Evolutionary conservation across 768 basidiomycete genomes (phyloP), one percentile per base, ranked within the genome.

Genomic region (Russula foetens): DNA sequence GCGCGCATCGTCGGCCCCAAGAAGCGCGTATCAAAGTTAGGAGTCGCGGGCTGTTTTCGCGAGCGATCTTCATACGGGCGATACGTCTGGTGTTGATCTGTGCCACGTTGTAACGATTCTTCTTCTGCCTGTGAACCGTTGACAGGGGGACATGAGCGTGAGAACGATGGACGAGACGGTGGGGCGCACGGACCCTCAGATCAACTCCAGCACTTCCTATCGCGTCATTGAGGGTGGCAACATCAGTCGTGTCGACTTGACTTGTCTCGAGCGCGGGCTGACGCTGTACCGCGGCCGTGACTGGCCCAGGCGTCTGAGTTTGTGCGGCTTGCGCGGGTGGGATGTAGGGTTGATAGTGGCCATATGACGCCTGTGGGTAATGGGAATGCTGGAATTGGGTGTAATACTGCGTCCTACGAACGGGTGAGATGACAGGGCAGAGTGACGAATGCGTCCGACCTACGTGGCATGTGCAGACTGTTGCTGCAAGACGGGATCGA

Each of bases 161-260:
- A 9, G 26, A 15, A 38, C 7, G 21, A 39, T 24, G 29, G 15
- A 33, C n/a, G 39, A 44, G 14, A 43, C 47, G 41, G 29, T 33
- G 56, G 7, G n/a, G 29, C 17, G 33, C 19, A 71, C 79, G 63
- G 64, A 88, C 90, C 69, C 87, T 74, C n/a, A 93, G 74, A 73
- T 93, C 91, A 7, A 93, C 90, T 12, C 91, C 90, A 7, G 90
- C 90, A 68, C 89, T 90, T 5, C 90, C 91, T 1, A 93, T 74
- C 4, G 90, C 91, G 66, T 93, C 90, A 58, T 90, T 92, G 45
- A 93, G 68, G 7, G 86, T 88, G 12, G 89, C 82, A 35, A 92
- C 81, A 67, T 92, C 90, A 4, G 84, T 73, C 3, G 83, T 84
- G 65, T 88, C 87, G 58, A 84, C 59, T 38, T 66, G 57, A 46